Base-by-base conservation (phyloP, 352 stramenopile species). In the Pythium volutum region DNA sequence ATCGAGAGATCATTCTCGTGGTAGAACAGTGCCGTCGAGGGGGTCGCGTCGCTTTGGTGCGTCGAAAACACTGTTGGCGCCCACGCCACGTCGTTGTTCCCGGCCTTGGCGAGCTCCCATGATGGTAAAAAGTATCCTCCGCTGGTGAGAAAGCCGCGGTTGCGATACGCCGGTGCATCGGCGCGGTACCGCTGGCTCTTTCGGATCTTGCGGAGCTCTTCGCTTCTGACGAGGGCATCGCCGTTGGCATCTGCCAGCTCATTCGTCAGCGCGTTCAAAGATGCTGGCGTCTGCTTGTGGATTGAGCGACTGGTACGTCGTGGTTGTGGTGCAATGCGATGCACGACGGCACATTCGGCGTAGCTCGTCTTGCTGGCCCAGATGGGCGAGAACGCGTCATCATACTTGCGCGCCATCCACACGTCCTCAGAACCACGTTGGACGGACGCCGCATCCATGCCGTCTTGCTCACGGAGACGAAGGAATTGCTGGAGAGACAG, bases 341-440 rank as follows among this genome's bases (percentile, higher is more conserved):
- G 63, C 15, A 71, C 66, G 26, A 87, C 52, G 1, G 60, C 64
- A 36, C 76, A 85, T 68, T 89, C 80, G n/a, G 69, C 59, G 48
- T 88, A 89, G 2, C 76, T 75, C 18, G 74, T 66, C 43, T 84
- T 84, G 61, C 80, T 89, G 10, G 76, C 81, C 77, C 77, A 89
- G 34, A 89, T 39, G 23, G 80, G 76, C 22, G 71, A 69, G 55
- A 88, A 89, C 1, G 80, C 83, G 45, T 89, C 69, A 7, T 79
- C 68, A 51, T 87, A 89, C 22, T 72, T 71, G 18, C 63, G 52
- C 15, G 18, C 4, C 76, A 85, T 84, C 80, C 80, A 89, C 15
- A 84, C 25, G 10, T 18, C 8, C 8, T 18, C n/a, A 20, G 20
- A 41, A 23, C 34, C 34, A 3, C 12, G 9, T 0, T 36, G 31